Evolutionary conservation across 108 stramenopile genomes (phyloP).

Genomic region (Cyclotella kingstonii): DNA sequence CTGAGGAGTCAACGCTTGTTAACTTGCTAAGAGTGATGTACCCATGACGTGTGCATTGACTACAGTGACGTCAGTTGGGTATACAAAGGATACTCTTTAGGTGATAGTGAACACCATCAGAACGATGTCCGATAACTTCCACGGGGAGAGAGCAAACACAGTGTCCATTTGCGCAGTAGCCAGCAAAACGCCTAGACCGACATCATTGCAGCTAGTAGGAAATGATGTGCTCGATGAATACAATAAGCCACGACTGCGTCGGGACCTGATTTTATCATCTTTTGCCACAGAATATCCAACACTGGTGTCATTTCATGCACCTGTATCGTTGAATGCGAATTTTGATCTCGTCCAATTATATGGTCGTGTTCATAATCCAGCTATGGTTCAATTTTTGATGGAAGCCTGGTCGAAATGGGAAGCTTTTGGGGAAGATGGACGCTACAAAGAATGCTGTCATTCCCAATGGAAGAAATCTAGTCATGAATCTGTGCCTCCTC

Average conservation of each 20-base stretch:
- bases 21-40: too few species aligned
- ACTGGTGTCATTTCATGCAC: not conserved
- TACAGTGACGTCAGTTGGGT: too few species aligned
- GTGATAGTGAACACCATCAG: too few species aligned
- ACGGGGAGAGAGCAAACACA: too few species aligned
- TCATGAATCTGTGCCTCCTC: constrained; percentile 15
- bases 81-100: too few species aligned
- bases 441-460: constrained; percentile 36
- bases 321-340: not conserved
- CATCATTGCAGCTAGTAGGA: too few species aligned
- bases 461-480: constrained; percentile 19
- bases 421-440: constrained; percentile 22
- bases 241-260: constrained; percentile 69
- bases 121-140: too few species aligned
- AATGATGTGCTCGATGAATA: constrained; percentile 49
- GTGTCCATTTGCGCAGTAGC: too few species aligned
- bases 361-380: constrained; percentile 22
- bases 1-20: too few species aligned
- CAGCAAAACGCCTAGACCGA: too few species aligned
- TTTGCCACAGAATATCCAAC: constrained; percentile 8
- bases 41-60: too few species aligned
- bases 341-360: constrained; percentile 22
- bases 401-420: constrained; percentile 38
- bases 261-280: constrained; percentile 53
- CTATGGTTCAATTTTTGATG: constrained; percentile 30